Evolutionary conservation across 2,329 filamentous ascomycete genomes (phyloP).

Genomic region (Dactylellina cionopaga): DNA sequence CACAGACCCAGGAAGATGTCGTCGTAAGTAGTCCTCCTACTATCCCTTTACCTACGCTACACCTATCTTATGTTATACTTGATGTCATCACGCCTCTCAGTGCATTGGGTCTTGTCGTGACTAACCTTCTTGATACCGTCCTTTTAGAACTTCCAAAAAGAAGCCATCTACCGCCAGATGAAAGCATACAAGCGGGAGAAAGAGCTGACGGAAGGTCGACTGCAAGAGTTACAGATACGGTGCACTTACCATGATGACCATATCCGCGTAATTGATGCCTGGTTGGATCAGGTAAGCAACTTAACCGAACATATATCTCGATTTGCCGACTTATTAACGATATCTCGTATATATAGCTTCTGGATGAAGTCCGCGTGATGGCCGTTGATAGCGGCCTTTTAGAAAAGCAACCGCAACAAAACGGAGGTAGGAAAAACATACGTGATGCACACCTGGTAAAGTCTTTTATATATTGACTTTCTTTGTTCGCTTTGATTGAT

Average conservation of each 20-base stretch:
- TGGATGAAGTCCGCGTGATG: conserved; percentile 73
- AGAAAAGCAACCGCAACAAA: conserved; percentile 62
- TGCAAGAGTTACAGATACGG: conserved; percentile 81
- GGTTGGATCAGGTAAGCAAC: conserved; percentile 85
- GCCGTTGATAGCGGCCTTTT: conserved; percentile 63
- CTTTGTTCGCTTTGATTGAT: neutral
- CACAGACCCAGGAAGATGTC: conserved; percentile 58
- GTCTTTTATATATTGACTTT: too few relatives aligned
- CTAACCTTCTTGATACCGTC: conserved; percentile 13
- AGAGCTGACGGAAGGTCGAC: conserved; percentile 78
- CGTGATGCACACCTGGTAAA: too few relatives aligned
- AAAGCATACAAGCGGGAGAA: conserved; percentile 96
- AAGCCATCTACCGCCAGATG: conserved; percentile 97
- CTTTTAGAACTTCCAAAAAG: conserved; percentile 85
- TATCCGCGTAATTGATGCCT: conserved; percentile 86
- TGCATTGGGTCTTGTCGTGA: conserved; percentile 16
- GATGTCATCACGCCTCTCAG: neutral
- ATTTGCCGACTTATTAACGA: conserved; percentile 54
- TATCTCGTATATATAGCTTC: conserved; percentile 63
- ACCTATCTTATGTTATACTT: neutral
- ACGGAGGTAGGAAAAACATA: conserved; percentile 61
- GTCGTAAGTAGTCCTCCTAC: conserved; percentile 55
- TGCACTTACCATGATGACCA: conserved; percentile 90
- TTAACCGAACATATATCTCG: conserved; percentile 12
- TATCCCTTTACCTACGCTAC: neutral